Evolutionary conservation across 2,329 filamentous ascomycete species (phyloP).

Genomic region (Aspergillus flavus): DNA sequence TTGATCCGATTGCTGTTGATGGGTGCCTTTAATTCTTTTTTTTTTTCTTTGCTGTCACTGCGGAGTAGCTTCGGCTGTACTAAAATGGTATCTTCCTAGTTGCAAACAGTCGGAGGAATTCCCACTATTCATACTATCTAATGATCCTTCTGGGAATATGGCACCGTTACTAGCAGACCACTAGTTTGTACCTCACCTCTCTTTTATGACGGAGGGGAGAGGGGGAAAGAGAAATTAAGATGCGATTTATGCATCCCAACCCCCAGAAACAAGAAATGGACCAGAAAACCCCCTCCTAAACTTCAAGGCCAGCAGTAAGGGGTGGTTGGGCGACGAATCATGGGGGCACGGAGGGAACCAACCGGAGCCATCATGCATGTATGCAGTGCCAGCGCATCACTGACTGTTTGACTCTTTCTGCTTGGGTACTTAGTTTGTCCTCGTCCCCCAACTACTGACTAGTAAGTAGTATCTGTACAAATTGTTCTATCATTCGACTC

Average conservation of each 20-base stretch:
- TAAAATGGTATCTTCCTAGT: background rate
- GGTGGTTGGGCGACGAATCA: slow-evolving; percentile 34
- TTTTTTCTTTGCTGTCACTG: background rate
- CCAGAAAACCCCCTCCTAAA: background rate
- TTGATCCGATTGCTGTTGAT: background rate
- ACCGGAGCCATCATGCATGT: slow-evolving; percentile 35
- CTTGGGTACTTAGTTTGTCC: background rate
- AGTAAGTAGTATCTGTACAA: background rate
- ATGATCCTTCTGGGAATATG: background rate
- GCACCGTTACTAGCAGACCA: background rate
- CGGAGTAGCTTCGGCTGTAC: background rate
- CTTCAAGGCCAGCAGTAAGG: slow-evolving; percentile 18
- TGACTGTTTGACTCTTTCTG: background rate
- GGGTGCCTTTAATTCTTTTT: background rate
- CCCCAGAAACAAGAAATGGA: slow-evolving; percentile 7
- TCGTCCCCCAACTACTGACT: background rate
- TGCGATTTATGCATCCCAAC: slow-evolving; percentile 3
- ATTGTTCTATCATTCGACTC: slow-evolving; percentile 4
- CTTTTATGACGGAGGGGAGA: background rate
- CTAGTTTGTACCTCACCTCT: background rate
- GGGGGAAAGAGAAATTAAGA: background rate
- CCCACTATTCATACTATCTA: background rate
- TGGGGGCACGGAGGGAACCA: slow-evolving; percentile 11
- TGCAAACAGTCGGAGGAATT: background rate
- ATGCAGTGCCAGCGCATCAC: slow-evolving; percentile 35